Evolutionary conservation across 371 early-diverging fungal species (phyloP).

Genomic region (Mucor sp.): DNA sequence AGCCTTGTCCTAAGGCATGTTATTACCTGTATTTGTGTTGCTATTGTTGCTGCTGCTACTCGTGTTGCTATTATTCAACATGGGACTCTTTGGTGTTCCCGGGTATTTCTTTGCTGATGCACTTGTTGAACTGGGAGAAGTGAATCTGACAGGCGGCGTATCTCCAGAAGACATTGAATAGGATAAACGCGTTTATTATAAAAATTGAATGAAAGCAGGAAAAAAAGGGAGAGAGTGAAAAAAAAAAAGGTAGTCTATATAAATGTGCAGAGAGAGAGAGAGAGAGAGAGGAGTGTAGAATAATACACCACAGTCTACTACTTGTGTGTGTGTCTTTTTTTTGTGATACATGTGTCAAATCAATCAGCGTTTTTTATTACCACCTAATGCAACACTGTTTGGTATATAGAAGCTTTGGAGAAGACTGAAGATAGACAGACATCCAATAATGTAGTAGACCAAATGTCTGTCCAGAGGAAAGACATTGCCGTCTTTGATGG

Average conservation of each 20-base stretch:
- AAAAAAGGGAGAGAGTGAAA: background rate
- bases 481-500: slow-evolving; percentile 49
- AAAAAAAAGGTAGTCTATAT: background rate
- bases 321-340: background rate
- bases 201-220: background rate
- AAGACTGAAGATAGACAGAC: slow-evolving; percentile 35
- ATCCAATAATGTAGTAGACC: slow-evolving; percentile 54
- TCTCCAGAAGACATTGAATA: slow-evolving; percentile 19
- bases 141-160: slow-evolving; percentile 7
- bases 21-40: slow-evolving; percentile 2
- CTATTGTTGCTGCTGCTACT: background rate
- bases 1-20: too few species aligned
- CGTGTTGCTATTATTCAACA: background rate
- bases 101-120: slow-evolving; percentile 13
- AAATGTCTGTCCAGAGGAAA: slow-evolving; percentile 70
- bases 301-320: background rate
- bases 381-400: slow-evolving; percentile 14
- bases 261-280: background rate
- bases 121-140: slow-evolving; percentile 8
- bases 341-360: background rate
- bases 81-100: slow-evolving; percentile 17
- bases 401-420: slow-evolving; percentile 49
- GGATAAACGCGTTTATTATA: background rate
- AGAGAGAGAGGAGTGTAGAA: background rate
- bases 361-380: slow-evolving; percentile 5